Evolutionary conservation across 257 asterid genomes (phyloP).

Genomic region (Fraxinus pennsylvanica): DNA sequence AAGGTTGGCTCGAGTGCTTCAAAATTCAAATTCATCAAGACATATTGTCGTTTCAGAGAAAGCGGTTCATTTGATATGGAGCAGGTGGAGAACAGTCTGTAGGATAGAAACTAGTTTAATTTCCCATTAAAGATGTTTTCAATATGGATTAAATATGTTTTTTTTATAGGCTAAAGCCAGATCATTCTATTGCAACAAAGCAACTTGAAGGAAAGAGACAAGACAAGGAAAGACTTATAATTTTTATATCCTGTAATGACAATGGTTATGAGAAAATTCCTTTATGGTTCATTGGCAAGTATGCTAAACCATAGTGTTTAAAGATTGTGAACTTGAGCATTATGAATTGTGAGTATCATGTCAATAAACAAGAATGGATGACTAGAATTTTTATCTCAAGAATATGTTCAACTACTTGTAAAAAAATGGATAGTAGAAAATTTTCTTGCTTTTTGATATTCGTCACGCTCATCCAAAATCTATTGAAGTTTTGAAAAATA

Average conservation of each 20-base stretch:
- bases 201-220: too few species aligned
- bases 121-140: not conserved
- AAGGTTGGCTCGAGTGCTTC: not conserved
- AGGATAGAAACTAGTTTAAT: not conserved
- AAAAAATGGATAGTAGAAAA: not conserved
- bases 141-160: conserved; percentile 19
- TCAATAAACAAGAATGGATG: conserved; percentile 20
- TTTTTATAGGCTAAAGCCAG: not conserved
- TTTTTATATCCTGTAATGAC: not conserved
- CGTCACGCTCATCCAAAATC: not conserved
- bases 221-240: too few species aligned
- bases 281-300: conserved; percentile 17
- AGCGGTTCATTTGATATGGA: conserved; percentile 6
- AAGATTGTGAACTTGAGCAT: not conserved
- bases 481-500: too few species aligned
- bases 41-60: not conserved
- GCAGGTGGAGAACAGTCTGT: not conserved
- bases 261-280: conserved; percentile 10
- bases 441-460: not conserved
- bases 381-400: not conserved
- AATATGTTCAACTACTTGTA: conserved; percentile 10
- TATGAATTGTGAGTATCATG: conserved; percentile 15
- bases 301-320: conserved; percentile 8
- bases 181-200: not conserved
- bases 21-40: not conserved